Evolutionary conservation across 1,284 basidiomycete genomes (phyloP), one percentile per base, ranked within the genome.

Genomic region (Xerocomus minutiporus): DNA sequence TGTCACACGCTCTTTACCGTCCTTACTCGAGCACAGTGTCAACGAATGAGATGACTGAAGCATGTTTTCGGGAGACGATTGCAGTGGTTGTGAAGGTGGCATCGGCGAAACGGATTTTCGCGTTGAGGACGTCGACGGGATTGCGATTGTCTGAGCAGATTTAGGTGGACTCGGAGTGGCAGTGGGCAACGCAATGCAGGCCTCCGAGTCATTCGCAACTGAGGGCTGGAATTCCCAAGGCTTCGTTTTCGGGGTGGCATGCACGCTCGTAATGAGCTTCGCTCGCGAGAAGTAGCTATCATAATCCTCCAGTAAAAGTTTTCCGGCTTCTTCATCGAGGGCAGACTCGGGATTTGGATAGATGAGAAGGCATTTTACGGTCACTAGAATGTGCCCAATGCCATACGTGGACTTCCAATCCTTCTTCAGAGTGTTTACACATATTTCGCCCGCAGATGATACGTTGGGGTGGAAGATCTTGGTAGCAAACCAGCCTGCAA

Each of bases 381-480:
- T 93, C 65, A 92, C 86, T 8, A 97, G 78, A 53, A 97, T 96
- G 67, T 96, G 90, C 5, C 77, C 83, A 35, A 97, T 91, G 26
- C 93, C 94, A 61, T 92, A 95, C n/a, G 84, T 81, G 17, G 88
- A 81, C 68, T 92, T 86, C 95, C 95, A 97, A 63, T 95, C 93
- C 72, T 97, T 97, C 77, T 97, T 97, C 28, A 98, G 75, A 5
- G 93, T 97, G 72, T 95, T 95, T 9, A 97, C 95, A 71, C 95
- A 98, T 61, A 98, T 98, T 71, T 97, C 95, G 31, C 94, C 94
- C 0, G 80, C 68, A 29, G 82, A 79, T 0, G 93, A 95, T 28
- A 97, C 92, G 65, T 98, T 97, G 0, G 95, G 95, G 65, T 97
- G 95, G 73, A 97, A 97, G 56, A 98, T 94, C 75, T 95, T 93